Conservation (phyloP, 768 basidiomycete genomes). For the Mycena amicta region DNA sequence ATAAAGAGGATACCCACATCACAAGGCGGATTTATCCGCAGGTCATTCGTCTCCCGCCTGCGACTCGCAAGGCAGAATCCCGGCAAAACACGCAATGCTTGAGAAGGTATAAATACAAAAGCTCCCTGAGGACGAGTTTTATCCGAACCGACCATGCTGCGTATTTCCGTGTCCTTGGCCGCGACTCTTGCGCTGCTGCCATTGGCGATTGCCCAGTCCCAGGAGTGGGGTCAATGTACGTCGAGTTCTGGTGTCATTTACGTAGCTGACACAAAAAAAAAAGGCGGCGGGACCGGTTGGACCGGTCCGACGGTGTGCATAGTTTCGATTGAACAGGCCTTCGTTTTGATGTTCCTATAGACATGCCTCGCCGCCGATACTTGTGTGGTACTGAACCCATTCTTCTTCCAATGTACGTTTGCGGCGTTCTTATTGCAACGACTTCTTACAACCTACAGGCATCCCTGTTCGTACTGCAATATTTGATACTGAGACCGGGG, state of each 20-base stretch:
- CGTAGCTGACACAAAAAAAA: background rate
- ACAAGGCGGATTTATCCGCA: too few relatives aligned
- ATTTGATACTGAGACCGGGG: too few relatives aligned
- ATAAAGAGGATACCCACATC: too few relatives aligned
- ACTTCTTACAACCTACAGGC: too few relatives aligned
- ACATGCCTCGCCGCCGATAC: conserved; percentile 2
- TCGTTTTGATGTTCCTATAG: conserved; percentile 3
- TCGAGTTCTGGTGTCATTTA: background rate
- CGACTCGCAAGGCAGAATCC: background rate
- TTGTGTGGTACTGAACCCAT: conserved; percentile 7
- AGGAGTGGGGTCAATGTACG: conserved; percentile 17
- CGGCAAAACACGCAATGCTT: background rate
- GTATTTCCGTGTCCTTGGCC: conserved; percentile 5
- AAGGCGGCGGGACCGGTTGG: conserved; percentile 16
- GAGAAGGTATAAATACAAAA: background rate
- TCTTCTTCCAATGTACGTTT: conserved; percentile 17
- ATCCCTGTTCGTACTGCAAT: too few relatives aligned
- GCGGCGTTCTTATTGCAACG: too few relatives aligned
- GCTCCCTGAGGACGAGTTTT: background rate
- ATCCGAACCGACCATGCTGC: background rate
- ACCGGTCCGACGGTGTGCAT: conserved; percentile 11
- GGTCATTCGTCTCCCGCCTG: too few relatives aligned
- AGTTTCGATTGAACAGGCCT: too few relatives aligned
- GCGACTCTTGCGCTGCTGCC: conserved; percentile 11
- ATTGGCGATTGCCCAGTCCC: conserved; percentile 10